Base-by-base conservation (phyloP, 805 yeast genomes). In the Candida nonsorbophila region DNA sequence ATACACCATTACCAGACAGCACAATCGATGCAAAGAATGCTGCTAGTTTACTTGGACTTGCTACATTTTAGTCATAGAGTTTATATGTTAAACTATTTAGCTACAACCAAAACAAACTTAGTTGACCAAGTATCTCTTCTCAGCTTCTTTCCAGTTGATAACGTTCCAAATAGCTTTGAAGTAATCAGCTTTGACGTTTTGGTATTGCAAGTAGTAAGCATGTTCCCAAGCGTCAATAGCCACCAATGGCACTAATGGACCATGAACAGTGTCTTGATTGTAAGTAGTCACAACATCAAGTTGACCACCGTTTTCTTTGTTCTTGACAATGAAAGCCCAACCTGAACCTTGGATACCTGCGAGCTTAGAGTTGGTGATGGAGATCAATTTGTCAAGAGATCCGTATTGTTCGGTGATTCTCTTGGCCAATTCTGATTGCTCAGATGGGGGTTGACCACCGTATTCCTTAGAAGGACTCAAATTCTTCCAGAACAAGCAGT, bases 1-100 rank as follows among this genome's bases (percentile, higher is more conserved):
- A 31, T 2, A 38, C 33, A 9, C 45, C 38, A 1, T 45, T 32
- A 10, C 35, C 34, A 5, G 36, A 39, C 16, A 38, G 30, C 8
- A 25, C 22, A 4, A 72, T 86, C 4, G 90, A 85, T 54, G 94
- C 95, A 0, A 76, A 74, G 36, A 79, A 77, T 44, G 97, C 95
- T 1, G 97, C 95, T 1, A 65, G 75, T 20, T 44, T 90, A 22
- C 63, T 88, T 16, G 94, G 95, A 1, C 78, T 77, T 4, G 77
- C 90, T 2, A 76, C 84, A 4, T 84, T 84, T 43, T 77, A 52
- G 43, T 10, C 17, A 18, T 7, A 18, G 9, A 18, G 20, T 7
- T 18, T 10, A 7, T 18, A 18, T 7, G 10, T 18, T 18, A 18
- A 18, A 7, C 10, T 18, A 7, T 18, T 7, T 18, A 18, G 7